Evolutionary conservation across 768 basidiomycete genomes (phyloP).

Genomic region (Suillus subaureus): DNA sequence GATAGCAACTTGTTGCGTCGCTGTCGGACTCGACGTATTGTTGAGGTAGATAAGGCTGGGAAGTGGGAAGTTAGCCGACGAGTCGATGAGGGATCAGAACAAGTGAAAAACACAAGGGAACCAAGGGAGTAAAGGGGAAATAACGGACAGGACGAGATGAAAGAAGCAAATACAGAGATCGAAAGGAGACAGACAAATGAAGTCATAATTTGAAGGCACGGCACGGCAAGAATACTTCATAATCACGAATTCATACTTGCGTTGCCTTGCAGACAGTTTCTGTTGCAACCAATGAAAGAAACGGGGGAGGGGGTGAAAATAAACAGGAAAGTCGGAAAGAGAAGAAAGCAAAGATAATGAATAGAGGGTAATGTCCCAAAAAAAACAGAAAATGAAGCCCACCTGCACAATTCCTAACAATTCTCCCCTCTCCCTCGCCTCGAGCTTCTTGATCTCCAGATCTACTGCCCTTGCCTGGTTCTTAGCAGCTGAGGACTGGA

Average conservation of each 20-base stretch:
- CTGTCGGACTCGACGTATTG: conserved; percentile 87
- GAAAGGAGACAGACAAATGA: background rate
- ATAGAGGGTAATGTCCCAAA: background rate
- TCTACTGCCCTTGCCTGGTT: conserved; percentile 90
- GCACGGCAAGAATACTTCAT: background rate
- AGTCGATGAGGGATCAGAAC: background rate
- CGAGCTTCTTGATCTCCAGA: conserved; percentile 82
- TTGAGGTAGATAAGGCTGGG: conserved; percentile 87
- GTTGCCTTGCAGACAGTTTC: background rate
- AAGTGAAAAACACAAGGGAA: background rate
- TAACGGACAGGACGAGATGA: background rate
- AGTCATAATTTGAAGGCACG: background rate
- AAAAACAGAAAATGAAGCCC: conserved; percentile 6
- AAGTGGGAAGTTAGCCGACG: background rate
- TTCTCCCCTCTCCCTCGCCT: conserved; percentile 81
- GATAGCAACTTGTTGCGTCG: conserved; percentile 85
- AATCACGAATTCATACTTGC: background rate
- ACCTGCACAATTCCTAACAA: conserved; percentile 85
- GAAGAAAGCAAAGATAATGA: background rate
- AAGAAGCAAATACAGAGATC: background rate
- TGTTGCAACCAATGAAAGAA: background rate
- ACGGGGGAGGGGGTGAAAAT: background rate
- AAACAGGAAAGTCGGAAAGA: background rate
- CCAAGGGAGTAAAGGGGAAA: background rate
- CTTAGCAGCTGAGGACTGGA: conserved; percentile 90